phyloP scores from a whole-genome alignment of 75 land plant genomes.

The Sequoia sempervirens region DNA sequence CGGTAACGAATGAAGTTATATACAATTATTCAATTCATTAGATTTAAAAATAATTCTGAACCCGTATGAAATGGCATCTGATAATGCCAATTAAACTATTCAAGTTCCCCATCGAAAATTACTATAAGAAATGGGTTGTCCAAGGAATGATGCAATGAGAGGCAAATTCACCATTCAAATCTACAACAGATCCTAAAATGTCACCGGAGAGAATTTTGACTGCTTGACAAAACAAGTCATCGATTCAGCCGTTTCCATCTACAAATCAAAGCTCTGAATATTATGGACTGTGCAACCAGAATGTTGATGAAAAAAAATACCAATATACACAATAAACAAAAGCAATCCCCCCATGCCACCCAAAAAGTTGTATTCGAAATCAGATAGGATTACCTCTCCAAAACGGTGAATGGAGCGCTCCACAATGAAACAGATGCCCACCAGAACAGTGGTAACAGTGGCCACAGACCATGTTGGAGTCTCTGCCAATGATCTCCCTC shows the following conservation, averaged over 20 bases:
- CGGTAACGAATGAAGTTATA: no score
- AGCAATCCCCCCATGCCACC: not conserved
- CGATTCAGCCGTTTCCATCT: not conserved
- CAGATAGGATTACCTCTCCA: slow-evolving; percentile 36
- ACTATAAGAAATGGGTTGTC: no score
- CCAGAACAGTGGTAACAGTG: slow-evolving; percentile 62
- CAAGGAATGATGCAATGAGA: no score
- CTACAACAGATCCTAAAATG: not conserved
- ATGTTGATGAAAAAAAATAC: no score
- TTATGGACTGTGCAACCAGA: no score
- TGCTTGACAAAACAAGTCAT: not conserved
- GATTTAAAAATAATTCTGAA: not conserved
- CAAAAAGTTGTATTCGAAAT: not conserved
- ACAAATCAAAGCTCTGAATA: not conserved
- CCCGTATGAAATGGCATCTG: not conserved
- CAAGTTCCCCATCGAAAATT: no score
- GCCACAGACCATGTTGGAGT: slow-evolving; percentile 84
- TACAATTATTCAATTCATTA: not conserved
- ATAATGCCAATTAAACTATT: not conserved
- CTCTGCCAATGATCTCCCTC: slow-evolving; percentile 55
- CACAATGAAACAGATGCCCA: slow-evolving; percentile 54
- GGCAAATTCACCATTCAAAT: not conserved
- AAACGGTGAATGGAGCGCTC: slow-evolving; percentile 58
- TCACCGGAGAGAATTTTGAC: not conserved
- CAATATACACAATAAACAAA: not conserved